Evolutionary conservation across 352 stramenopile genomes (phyloP).

Genomic region (Blastocystis hominis): DNA sequence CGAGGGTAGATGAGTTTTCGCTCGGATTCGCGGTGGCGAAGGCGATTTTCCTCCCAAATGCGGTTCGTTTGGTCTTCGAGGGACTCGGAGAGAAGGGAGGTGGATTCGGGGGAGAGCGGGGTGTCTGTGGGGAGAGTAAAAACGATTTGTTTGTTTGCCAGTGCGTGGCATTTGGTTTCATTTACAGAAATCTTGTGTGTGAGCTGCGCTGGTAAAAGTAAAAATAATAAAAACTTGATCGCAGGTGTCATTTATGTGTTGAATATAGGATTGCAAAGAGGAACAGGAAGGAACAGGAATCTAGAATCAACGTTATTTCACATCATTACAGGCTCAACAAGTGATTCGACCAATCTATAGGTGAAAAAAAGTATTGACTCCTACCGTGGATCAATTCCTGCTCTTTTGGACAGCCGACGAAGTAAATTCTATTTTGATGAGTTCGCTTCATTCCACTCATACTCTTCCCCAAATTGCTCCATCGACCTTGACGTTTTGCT

Average conservation of each 20-base stretch:
- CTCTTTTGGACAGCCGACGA: slow-evolving; percentile 1
- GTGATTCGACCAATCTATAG: not conserved
- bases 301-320: not conserved
- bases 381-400: slow-evolving; percentile 35
- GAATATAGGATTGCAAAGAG: not conserved
- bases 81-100: not conserved
- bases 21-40: slow-evolving; percentile 7
- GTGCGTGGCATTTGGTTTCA: not conserved
- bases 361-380: not conserved
- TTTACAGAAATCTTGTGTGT: not conserved
- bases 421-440: not conserved
- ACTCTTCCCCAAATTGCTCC: slow-evolving; percentile 27
- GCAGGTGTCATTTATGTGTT: not conserved
- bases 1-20: not conserved
- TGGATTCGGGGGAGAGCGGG: not conserved
- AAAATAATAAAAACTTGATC: not conserved
- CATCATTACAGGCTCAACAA: slow-evolving; percentile 1
- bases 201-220: not conserved
- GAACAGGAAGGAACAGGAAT: not conserved
- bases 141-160: not conserved
- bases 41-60: slow-evolving; percentile 43
- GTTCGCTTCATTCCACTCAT: not conserved
- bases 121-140: not conserved
- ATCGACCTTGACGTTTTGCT: not conserved
- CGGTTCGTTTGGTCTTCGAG: not conserved